phyloP scores from a whole-genome alignment of 2,329 filamentous ascomycete species.

The Annulohypoxylon truncatum region DNA sequence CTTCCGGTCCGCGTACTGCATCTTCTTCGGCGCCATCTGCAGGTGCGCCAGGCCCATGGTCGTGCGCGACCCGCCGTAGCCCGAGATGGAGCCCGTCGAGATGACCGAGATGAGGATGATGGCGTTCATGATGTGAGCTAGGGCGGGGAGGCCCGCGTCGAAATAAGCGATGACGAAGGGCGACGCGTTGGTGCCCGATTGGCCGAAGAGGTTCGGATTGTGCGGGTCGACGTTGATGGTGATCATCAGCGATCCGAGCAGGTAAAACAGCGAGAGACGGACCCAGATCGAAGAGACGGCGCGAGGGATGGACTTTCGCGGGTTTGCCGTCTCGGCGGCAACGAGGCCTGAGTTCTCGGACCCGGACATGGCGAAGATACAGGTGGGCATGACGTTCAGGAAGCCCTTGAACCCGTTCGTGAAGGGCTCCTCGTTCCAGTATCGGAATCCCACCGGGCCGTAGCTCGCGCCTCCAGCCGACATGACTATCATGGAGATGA shows the following conservation, averaged over 20 bases:
- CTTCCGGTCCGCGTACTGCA: constrained; percentile 49
- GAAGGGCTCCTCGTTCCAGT: constrained; percentile 57
- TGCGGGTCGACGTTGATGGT: constrained; percentile 57
- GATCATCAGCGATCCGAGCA: constrained; percentile 58
- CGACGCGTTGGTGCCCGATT: constrained; percentile 55
- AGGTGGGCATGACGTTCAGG: constrained; percentile 63
- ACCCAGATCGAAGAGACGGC: constrained; percentile 60
- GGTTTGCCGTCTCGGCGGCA: constrained; percentile 58
- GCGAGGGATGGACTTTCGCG: constrained; percentile 55
- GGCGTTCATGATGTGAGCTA: constrained; percentile 62
- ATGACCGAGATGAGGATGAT: constrained; percentile 61
- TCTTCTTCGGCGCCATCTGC: constrained; percentile 55
- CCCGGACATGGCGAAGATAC: constrained; percentile 64
- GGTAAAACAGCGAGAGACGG: constrained; percentile 59
- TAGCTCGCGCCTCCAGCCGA: constrained; percentile 57
- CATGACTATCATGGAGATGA: constrained; percentile 57
- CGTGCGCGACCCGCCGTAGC: constrained; percentile 58
- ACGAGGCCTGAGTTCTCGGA: constrained; percentile 58
- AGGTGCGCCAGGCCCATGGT: constrained; percentile 58
- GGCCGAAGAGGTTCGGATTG: constrained; percentile 56
- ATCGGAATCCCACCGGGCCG: constrained; percentile 57
- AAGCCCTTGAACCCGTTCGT: constrained; percentile 62
- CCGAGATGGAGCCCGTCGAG: constrained; percentile 57
- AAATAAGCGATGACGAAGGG: constrained; percentile 60
- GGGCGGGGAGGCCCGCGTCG: constrained; percentile 52